Base-by-base conservation (phyloP, 2,329 filamentous ascomycete species). In the Plenodomus biglobosus region DNA sequence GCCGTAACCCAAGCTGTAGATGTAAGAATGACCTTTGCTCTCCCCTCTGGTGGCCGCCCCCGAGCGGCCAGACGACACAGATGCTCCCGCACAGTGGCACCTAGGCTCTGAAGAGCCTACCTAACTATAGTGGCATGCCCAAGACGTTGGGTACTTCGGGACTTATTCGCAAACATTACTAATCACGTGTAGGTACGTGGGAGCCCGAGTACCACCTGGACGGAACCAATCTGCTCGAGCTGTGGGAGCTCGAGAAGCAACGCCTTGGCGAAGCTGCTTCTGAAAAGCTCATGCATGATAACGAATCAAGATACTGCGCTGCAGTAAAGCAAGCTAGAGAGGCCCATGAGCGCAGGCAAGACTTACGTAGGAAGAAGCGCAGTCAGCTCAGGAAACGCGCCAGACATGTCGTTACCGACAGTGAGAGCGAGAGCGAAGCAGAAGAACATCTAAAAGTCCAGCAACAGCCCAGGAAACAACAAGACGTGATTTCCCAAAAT, bases 161-260 rank as follows among this genome's bases (percentile, higher is more conserved):
- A 24, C 22, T 24, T 24, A 21, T 16, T 15, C n/a, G n/a, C 36
- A 30, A 20, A 34, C 15, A 10, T 38, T 35, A n/a, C 48, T 56
- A 34, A 56, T 39, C 3, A 17, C 21, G 24, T 19, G 40, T 40
- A 53, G 63, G 60, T 35, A 66, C 65, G 1, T 69, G 63, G 62
- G 67, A 70, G 45, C 67, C 66, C 10, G 21, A 37, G 10, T 37
- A 42, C 1, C 17, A 64, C 37, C 17, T 69, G 8, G 49, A 46
- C 1, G 48, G 45, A 2, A 42, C 50, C 15, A 22, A 37, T 6
- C 30, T 61, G 6, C 30, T 64, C 17, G 15, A 35, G 8, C 13
- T 20, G 3, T 65, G 60, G 61, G 30, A 46, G 1, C 24, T 46
- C 1, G 24, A 48, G 15, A 60, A 55, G 21, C 38, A 27, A 6